Conservation (phyloP, 768 basidiomycete genomes). For the Xerocomus potaroensis region DNA sequence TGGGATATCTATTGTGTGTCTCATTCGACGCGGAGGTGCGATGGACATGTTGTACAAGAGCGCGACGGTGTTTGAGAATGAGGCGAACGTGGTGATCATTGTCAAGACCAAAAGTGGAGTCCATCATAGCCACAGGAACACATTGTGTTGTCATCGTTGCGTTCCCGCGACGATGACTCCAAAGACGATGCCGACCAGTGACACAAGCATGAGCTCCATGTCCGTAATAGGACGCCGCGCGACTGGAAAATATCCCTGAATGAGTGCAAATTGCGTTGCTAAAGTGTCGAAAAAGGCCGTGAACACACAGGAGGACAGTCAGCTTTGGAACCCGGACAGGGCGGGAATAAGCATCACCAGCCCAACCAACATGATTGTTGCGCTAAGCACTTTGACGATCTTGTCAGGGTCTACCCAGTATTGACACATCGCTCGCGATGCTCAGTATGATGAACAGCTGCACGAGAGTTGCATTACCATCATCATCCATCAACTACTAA, state of each 20-base stretch:
- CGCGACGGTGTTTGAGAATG: conserved; percentile 10
- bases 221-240: conserved; percentile 41
- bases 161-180: conserved; percentile 36
- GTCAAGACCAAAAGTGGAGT: too few relatives aligned
- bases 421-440: conserved; percentile 3
- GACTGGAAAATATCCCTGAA: conserved; percentile 50
- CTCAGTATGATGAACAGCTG: conserved; percentile 43
- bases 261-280: conserved; percentile 45
- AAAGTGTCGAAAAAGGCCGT: conserved; percentile 51
- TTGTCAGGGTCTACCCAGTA: conserved; percentile 12
- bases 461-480: conserved; percentile 38
- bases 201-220: conserved; percentile 38
- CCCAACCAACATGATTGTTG: conserved; percentile 42
- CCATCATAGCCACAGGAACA: too few relatives aligned
- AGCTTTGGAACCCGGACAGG: too few relatives aligned
- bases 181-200: conserved; percentile 41
- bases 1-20: conserved; percentile 5
- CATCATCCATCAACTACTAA: too few relatives aligned
- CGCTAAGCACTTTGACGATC: conserved; percentile 50
- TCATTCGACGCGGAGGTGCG: conserved; percentile 1
- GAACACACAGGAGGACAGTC: too few relatives aligned
- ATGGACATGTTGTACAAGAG: conserved; percentile 26
- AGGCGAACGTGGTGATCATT: conserved; percentile 9
- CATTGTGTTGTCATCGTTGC: neutral
- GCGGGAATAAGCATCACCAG: conserved; percentile 42